Percentiles rank a stretch among this genome's conserved stretches.
Evolutionary conservation across 148 eudicot species (phyloP).

Genomic region (Pouteria glomerata): DNA sequence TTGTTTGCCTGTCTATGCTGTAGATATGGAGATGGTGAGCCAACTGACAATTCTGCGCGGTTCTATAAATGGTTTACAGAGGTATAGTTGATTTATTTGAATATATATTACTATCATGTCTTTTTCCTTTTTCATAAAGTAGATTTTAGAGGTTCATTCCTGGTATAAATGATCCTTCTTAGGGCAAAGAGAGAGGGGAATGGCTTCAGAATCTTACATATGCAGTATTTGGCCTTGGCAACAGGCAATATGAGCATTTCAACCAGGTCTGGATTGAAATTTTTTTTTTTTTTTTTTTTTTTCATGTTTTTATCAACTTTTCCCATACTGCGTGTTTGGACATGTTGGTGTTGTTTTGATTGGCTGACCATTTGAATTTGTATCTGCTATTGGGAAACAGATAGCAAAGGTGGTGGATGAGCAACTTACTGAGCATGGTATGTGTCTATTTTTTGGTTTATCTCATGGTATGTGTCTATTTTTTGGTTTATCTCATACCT

Average conservation of each 20-base stretch:
- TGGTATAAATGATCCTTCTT: background rate
- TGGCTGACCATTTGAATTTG: background rate
- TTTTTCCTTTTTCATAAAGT: background rate
- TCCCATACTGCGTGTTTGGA: background rate
- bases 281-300: background rate
- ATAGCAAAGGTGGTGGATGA: conserved; percentile 72
- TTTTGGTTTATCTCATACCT: background rate
- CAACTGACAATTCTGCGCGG: conserved; percentile 94
- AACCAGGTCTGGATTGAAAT: conserved; percentile 57
- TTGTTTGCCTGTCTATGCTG: conserved; percentile 20
- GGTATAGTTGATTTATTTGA: conserved; percentile 30
- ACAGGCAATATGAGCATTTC: conserved; percentile 94
- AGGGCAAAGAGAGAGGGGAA: conserved; percentile 65
- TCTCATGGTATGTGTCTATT: background rate
- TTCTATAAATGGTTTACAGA: conserved; percentile 90
- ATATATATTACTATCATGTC: background rate
- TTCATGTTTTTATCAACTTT: background rate
- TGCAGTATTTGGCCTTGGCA: conserved; percentile 61
- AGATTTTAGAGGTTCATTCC: background rate
- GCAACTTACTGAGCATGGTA: conserved; percentile 65
- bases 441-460: background rate
- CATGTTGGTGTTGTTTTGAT: background rate
- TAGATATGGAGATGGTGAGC: conserved; percentile 99
- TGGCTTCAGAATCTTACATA: conserved; percentile 64
- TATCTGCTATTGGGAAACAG: conserved; percentile 32